A percentile compares a stretch with the other conserved stretches of the same genome.
Evolutionary conservation across 805 yeast genomes (phyloP).

Genomic region (Torulaspora gathmanii): DNA sequence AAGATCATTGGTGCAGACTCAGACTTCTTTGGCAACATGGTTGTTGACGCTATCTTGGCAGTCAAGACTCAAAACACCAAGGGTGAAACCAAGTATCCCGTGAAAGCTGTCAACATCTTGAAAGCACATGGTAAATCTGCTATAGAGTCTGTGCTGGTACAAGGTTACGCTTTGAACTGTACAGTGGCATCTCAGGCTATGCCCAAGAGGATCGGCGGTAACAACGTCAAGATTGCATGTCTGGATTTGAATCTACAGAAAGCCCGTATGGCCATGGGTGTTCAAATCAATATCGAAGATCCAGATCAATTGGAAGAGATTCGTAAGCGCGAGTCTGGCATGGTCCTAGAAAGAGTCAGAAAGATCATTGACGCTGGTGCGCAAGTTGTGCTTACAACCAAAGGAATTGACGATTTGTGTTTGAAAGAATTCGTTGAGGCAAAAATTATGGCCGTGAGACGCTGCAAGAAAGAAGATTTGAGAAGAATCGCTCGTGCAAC

Average conservation of each 20-base stretch:
- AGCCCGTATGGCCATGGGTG: slow-evolving; percentile 97
- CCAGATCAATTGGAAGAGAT: slow-evolving; percentile 95
- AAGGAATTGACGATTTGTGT: slow-evolving; percentile 92
- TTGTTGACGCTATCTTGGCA: slow-evolving; percentile 91
- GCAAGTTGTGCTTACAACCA: slow-evolving; percentile 85
- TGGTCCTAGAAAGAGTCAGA: slow-evolving; percentile 73
- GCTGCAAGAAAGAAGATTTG: slow-evolving; percentile 94
- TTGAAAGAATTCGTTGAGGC: slow-evolving; percentile 87
- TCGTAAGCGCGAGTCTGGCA: slow-evolving; percentile 82
- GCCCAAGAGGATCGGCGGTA: slow-evolving; percentile 51
- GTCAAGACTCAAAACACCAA: slow-evolving; percentile 85
- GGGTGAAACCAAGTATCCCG: slow-evolving; percentile 90
- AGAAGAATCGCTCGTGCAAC: slow-evolving; percentile 97
- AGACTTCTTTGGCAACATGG: slow-evolving; percentile 83
- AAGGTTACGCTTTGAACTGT: slow-evolving; percentile 95
- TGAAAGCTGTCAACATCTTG: slow-evolving; percentile 90
- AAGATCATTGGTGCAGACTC: slow-evolving; percentile 94
- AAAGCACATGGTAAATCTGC: slow-evolving; percentile 97
- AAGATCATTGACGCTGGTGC: slow-evolving; percentile 86
- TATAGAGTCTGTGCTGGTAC: slow-evolving; percentile 74
- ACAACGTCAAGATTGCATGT: slow-evolving; percentile 75
- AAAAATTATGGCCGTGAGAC: slow-evolving; percentile 91
- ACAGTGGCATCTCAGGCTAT: slow-evolving; percentile 97
- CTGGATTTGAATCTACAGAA: slow-evolving; percentile 91
- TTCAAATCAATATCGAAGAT: slow-evolving; percentile 91